phyloP scores from a whole-genome alignment of 805 yeast genomes.

The Candida fluviatilis region DNA sequence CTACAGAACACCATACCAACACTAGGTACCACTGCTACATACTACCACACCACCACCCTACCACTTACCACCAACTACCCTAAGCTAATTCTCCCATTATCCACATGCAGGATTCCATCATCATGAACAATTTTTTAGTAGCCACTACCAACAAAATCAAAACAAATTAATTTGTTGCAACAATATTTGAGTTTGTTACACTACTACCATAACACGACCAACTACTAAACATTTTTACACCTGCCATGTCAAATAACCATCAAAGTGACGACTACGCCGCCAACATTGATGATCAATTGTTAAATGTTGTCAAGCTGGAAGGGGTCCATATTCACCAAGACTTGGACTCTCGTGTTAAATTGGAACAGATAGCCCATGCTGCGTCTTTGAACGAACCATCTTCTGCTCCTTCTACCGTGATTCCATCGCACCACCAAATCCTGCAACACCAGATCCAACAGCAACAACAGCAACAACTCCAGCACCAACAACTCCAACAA shows the following conservation, averaged over 20 bases:
- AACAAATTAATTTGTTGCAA: neutral
- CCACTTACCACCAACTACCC: too few species aligned
- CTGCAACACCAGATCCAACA: slow-evolving; percentile 5
- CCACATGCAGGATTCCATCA: too few species aligned
- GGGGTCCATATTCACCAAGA: slow-evolving; percentile 13
- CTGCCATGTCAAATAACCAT: slow-evolving; percentile 3
- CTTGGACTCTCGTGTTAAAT: slow-evolving; percentile 17
- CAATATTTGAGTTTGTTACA: slow-evolving; percentile 6
- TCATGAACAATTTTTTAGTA: neutral
- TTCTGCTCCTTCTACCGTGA: too few species aligned
- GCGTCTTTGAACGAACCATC: slow-evolving; percentile 13
- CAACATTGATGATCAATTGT: slow-evolving; percentile 42
- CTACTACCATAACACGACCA: slow-evolving; percentile 24
- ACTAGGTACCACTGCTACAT: too few species aligned
- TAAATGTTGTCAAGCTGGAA: slow-evolving; percentile 35
- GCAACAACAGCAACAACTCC: slow-evolving; percentile 6
- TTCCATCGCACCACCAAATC: neutral
- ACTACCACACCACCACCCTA: too few species aligned
- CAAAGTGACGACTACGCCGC: slow-evolving; percentile 20
- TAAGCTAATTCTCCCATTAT: too few species aligned
- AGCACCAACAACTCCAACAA: slow-evolving; percentile 8
- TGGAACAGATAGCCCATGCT: slow-evolving; percentile 29
- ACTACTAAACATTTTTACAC: neutral
- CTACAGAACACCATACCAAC: too few species aligned
- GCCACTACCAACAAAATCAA: neutral